phyloP scores from a whole-genome alignment of 2,329 filamentous ascomycete genomes.

The Neonectria coccinea region DNA sequence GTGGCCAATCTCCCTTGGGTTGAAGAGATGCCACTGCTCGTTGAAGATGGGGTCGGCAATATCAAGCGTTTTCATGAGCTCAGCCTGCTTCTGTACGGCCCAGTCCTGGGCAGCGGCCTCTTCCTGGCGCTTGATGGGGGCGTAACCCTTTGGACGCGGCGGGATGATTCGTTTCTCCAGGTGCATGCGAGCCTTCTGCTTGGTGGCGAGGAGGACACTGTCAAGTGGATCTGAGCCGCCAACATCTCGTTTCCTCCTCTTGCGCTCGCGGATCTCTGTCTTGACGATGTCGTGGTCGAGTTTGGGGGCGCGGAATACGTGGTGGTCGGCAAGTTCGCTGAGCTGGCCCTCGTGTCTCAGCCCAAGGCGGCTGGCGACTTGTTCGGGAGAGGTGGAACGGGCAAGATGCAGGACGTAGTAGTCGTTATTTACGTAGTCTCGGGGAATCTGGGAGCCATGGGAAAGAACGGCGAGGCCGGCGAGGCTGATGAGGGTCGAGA shows the following conservation, averaged over 20 bases:
- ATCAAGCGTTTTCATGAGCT: conserved; percentile 73
- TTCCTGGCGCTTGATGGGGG: conserved; percentile 21
- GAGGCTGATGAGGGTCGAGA: conserved; percentile 64
- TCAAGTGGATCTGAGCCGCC: conserved; percentile 72
- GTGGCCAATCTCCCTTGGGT: conserved; percentile 82
- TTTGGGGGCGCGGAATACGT: conserved; percentile 84
- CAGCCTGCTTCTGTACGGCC: conserved; percentile 68
- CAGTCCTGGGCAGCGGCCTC: conserved; percentile 42
- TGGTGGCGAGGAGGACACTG: conserved; percentile 81
- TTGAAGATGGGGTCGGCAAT: conserved; percentile 92
- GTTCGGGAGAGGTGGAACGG: conserved; percentile 70
- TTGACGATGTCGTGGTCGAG: conserved; percentile 70
- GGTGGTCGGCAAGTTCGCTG: conserved; percentile 81
- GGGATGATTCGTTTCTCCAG: conserved; percentile 66
- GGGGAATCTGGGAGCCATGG: conserved; percentile 64
- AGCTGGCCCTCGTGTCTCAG: conserved; percentile 84
- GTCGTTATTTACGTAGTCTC: conserved; percentile 84
- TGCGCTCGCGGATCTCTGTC: conserved; percentile 63
- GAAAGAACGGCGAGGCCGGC: conserved; percentile 63
- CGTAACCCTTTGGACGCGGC: conserved; percentile 49
- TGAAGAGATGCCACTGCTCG: conserved; percentile 96
- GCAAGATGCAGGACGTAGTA: conserved; percentile 94
- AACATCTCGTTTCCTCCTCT: conserved; percentile 71
- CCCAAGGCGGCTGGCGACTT: conserved; percentile 79
- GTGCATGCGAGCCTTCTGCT: conserved; percentile 68